These are phyloP conservation scores for Alternaria tenuissima DNA, from an alignment of 2,329 filamentous ascomycete species.

Conservation along the genomic window DNA sequence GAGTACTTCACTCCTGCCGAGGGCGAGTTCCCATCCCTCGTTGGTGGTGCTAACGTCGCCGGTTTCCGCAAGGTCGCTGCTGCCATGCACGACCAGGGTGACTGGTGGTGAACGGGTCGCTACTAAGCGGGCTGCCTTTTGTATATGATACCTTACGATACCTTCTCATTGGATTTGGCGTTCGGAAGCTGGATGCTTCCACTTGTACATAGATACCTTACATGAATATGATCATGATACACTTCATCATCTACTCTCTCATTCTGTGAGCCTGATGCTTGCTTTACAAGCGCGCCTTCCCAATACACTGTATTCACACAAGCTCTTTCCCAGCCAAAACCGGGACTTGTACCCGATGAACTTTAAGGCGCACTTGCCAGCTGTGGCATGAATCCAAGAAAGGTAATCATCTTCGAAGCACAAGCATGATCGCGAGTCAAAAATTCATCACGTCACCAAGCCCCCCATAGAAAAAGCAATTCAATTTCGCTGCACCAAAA, in stretches of 20 bases:
- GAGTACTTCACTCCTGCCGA: conserved; percentile 82
- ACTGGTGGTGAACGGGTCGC: conserved; percentile 72
- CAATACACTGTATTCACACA: background rate
- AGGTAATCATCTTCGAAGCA: background rate
- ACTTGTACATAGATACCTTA: conserved; percentile 34
- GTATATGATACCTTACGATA: conserved; percentile 40
- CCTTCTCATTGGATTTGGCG: conserved; percentile 27
- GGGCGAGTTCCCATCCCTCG: conserved; percentile 86
- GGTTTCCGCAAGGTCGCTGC: conserved; percentile 95
- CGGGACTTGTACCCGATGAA: background rate
- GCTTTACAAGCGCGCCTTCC: background rate
- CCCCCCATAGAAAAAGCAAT: background rate
- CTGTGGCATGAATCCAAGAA: background rate
- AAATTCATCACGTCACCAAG: background rate
- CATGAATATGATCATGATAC: conserved; percentile 22
- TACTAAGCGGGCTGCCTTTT: conserved; percentile 20
- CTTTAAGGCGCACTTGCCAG: background rate
- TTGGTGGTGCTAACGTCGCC: conserved; percentile 95
- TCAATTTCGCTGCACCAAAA: background rate
- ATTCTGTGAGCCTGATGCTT: background rate
- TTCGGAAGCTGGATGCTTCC: conserved; percentile 19
- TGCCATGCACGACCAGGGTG: conserved; percentile 96
- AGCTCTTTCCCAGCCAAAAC: background rate
- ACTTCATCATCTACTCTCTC: background rate
- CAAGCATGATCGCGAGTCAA: background rate